Conservation (phyloP, 257 asterid genomes). For the Primulina huaijiensis region DNA sequence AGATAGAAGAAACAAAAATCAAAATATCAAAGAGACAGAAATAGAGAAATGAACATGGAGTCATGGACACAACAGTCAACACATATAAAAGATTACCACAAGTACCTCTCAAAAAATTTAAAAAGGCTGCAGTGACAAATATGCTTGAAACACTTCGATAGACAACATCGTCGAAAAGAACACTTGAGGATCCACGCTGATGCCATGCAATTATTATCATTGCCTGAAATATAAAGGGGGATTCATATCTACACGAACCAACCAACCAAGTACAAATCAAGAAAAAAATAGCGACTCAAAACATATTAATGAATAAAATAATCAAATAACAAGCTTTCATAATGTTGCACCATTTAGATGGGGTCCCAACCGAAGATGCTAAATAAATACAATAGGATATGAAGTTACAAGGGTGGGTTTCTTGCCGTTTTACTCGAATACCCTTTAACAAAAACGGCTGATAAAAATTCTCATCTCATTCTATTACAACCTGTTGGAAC, state of each 20-base stretch:
- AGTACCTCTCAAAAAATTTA: slow-evolving; percentile 83
- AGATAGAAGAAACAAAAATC: neutral
- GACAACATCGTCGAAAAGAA: slow-evolving; percentile 59
- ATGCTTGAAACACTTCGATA: slow-evolving; percentile 78
- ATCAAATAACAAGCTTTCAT: slow-evolving; percentile 1
- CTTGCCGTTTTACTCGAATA: neutral
- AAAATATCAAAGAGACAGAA: neutral
- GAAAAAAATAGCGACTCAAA: neutral
- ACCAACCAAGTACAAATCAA: slow-evolving; percentile 4
- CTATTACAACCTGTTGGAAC: too few species aligned
- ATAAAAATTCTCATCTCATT: neutral
- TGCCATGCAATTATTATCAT: slow-evolving; percentile 96
- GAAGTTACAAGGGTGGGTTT: neutral
- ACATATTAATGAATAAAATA: slow-evolving; percentile 4
- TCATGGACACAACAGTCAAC: neutral
- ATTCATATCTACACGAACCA: slow-evolving; percentile 17
- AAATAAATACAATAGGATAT: neutral
- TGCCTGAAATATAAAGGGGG: slow-evolving; percentile 52
- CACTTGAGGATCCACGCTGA: slow-evolving; percentile 53
- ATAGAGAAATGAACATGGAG: neutral
- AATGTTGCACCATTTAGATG: neutral
- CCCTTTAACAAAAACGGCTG: neutral
- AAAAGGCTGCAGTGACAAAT: slow-evolving; percentile 87
- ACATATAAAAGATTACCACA: neutral
- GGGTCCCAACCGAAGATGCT: neutral